These are phyloP conservation scores for Fusarium miscanthi DNA, from an alignment of 2,329 filamentous ascomycete species.

Conservation along the genomic window DNA sequence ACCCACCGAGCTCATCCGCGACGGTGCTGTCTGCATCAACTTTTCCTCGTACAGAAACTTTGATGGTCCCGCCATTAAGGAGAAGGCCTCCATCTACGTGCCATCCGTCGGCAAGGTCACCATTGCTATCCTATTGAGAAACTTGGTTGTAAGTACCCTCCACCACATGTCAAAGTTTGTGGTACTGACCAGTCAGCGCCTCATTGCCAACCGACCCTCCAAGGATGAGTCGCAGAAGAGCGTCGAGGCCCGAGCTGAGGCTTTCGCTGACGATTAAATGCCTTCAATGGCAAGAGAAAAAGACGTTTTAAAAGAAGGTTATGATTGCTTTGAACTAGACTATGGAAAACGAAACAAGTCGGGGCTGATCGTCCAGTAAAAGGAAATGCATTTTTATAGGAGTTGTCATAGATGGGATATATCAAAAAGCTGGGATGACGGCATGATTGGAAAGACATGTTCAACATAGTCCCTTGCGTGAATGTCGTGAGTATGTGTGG, in stretches of 20 bases:
- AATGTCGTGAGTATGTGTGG: neutral
- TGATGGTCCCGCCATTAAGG: slow-evolving; percentile 83
- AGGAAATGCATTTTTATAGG: slow-evolving; percentile 33
- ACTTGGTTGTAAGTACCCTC: slow-evolving; percentile 77
- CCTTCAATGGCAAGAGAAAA: neutral
- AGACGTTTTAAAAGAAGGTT: neutral
- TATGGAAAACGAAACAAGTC: slow-evolving; percentile 19
- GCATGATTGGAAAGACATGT: slow-evolving; percentile 3
- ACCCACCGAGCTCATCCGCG: slow-evolving; percentile 81
- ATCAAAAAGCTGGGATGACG: slow-evolving; percentile 23
- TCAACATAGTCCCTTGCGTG: neutral
- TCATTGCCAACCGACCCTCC: slow-evolving; percentile 62
- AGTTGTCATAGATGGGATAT: slow-evolving; percentile 38
- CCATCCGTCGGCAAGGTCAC: slow-evolving; percentile 98
- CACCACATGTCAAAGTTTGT: neutral
- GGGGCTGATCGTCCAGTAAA: slow-evolving; percentile 12
- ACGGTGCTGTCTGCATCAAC: slow-evolving; percentile 98
- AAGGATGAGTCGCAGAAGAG: slow-evolving; percentile 52
- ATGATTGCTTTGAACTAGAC: slow-evolving; percentile 31
- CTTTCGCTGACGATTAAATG: slow-evolving; percentile 53
- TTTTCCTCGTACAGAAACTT: slow-evolving; percentile 98
- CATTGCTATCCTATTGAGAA: slow-evolving; percentile 89
- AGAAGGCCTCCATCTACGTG: slow-evolving; percentile 96
- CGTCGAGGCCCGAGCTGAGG: slow-evolving; percentile 55
- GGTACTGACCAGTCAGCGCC: slow-evolving; percentile 54